Conservation (phyloP, 148 eudicot species). For the Cornus kousa region DNA sequence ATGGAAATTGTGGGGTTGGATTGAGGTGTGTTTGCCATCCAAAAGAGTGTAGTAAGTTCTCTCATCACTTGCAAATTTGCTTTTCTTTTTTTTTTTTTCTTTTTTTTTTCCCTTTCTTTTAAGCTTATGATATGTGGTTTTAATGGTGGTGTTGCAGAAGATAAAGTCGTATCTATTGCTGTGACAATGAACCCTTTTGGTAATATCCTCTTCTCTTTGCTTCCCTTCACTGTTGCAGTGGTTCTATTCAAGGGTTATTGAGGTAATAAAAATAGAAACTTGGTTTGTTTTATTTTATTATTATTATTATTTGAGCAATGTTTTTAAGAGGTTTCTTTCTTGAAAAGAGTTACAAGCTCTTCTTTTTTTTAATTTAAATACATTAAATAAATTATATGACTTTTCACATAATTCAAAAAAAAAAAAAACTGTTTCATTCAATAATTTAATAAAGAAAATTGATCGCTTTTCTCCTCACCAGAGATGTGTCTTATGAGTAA, state of each 20-base stretch:
- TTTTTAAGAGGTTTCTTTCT: too few species aligned
- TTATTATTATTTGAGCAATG: too few species aligned
- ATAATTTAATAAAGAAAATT: too few species aligned
- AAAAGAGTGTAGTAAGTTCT: slow-evolving; percentile 31
- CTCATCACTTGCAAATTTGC: not conserved
- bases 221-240: slow-evolving; percentile 3
- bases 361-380: too few species aligned
- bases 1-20: slow-evolving; percentile 35
- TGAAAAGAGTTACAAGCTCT: too few species aligned
- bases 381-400: too few species aligned
- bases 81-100: not conserved
- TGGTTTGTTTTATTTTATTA: not conserved
- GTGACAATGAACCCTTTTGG: slow-evolving; percentile 9
- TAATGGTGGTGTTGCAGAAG: slow-evolving; percentile 19
- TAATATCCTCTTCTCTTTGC: slow-evolving; percentile 12
- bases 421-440: too few species aligned
- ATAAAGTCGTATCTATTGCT: slow-evolving; percentile 19
- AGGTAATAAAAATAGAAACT: not conserved
- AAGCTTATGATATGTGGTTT: not conserved
- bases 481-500: too few species aligned
- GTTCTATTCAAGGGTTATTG: not conserved
- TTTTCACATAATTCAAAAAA: too few species aligned
- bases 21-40: slow-evolving; percentile 37
- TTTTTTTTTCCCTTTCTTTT: not conserved
- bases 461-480: too few species aligned